A percentile compares a stretch with the other conserved stretches of the same genome.
Conservation (phyloP, 148 eudicot species). For the Chenopodium formosanum region DNA sequence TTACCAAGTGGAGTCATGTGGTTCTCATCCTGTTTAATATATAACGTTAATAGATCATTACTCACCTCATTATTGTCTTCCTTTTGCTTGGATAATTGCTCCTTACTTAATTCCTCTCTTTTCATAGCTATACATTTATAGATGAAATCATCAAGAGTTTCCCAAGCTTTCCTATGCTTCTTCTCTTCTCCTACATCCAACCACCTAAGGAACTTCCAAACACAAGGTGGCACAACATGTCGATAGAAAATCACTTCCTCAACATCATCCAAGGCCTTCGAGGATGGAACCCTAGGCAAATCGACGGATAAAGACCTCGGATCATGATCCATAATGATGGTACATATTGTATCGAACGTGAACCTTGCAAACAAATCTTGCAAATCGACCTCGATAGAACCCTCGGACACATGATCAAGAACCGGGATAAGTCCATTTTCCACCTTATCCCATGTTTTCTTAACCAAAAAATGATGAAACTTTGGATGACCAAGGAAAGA, state of each 20-base stretch:
- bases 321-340: slow-evolving; percentile 45
- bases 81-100: background rate
- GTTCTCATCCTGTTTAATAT: slow-evolving; percentile 22
- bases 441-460: slow-evolving; percentile 34
- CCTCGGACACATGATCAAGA: slow-evolving; percentile 33
- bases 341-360: slow-evolving; percentile 53
- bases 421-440: slow-evolving; percentile 39
- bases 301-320: slow-evolving; percentile 40
- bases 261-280: slow-evolving; percentile 51
- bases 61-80: slow-evolving; percentile 7
- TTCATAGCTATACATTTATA: slow-evolving; percentile 30
- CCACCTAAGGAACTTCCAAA: slow-evolving; percentile 62
- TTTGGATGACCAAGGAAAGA: slow-evolving; percentile 29
- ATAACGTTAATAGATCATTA: slow-evolving; percentile 41
- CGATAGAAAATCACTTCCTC: slow-evolving; percentile 44
- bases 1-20: background rate
- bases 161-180: slow-evolving; percentile 36
- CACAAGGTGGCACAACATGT: slow-evolving; percentile 37
- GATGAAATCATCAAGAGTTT: slow-evolving; percentile 39
- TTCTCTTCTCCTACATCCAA: slow-evolving; percentile 45
- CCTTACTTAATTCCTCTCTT: slow-evolving; percentile 21
- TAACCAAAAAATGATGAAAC: slow-evolving; percentile 36
- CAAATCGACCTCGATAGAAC: slow-evolving; percentile 40
- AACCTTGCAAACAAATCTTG: slow-evolving; percentile 60
- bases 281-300: slow-evolving; percentile 36